Evolutionary conservation across 106 monocot species (phyloP).

Genomic region (Iris macrosiphon): DNA sequence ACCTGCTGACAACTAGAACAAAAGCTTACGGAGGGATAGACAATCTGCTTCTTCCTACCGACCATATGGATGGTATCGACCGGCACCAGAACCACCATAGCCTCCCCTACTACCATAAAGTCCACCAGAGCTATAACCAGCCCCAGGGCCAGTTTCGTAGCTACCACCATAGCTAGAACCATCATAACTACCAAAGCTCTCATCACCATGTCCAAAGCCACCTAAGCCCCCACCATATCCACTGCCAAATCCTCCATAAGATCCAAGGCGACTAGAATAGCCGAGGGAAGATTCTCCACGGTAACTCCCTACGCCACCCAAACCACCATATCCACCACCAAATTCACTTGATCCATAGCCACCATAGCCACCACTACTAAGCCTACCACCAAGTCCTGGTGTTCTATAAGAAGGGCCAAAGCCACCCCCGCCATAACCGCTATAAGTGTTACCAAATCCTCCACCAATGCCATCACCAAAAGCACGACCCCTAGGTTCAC

Average conservation of each 20-base stretch:
- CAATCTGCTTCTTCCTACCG: too few relatives aligned
- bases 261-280: slow-evolving; percentile 55
- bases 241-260: slow-evolving; percentile 36
- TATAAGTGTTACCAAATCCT: slow-evolving; percentile 33
- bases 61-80: slow-evolving; percentile 73
- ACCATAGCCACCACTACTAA: slow-evolving; percentile 42
- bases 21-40: too few relatives aligned
- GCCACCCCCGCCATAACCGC: neutral
- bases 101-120: slow-evolving; percentile 64
- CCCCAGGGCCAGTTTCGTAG: slow-evolving; percentile 61
- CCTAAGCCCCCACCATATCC: slow-evolving; percentile 18
- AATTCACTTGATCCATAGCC: slow-evolving; percentile 30
- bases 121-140: slow-evolving; percentile 48
- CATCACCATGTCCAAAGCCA: slow-evolving; percentile 17
- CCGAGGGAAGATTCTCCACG: slow-evolving; percentile 57
- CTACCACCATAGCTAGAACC: slow-evolving; percentile 59
- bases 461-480: slow-evolving; percentile 50
- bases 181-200: slow-evolving; percentile 48
- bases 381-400: slow-evolving; percentile 32
- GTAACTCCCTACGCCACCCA: slow-evolving; percentile 46
- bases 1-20: too few relatives aligned
- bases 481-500: slow-evolving; percentile 56
- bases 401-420: slow-evolving; percentile 28
- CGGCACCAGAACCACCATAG: slow-evolving; percentile 31
- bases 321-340: slow-evolving; percentile 51